Evolutionary conservation across 2,329 filamentous ascomycete genomes (phyloP).

Genomic region (Fusarium xylarioides): DNA sequence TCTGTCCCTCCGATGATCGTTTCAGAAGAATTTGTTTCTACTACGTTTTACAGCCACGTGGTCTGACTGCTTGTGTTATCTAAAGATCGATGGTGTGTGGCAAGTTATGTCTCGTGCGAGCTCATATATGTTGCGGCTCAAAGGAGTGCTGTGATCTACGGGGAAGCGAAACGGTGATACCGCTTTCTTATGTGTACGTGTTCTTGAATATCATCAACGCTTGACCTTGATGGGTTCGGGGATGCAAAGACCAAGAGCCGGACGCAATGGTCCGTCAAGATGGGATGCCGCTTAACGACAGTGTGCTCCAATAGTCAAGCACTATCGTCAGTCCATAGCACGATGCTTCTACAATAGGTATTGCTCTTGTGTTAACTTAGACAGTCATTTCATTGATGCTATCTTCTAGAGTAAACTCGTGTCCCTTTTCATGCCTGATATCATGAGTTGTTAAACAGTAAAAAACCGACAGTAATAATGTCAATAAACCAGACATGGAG

Average conservation of each 20-base stretch:
- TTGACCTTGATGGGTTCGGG: not conserved
- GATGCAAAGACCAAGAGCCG: not conserved
- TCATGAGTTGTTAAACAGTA: conserved; percentile 12
- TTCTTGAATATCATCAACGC: not conserved
- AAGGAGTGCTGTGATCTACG: not conserved
- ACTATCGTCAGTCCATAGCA: not conserved
- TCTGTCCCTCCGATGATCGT: conserved; percentile 14
- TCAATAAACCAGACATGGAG: not conserved
- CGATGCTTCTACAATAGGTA: not conserved
- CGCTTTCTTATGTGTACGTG: not conserved
- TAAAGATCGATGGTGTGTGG: not conserved
- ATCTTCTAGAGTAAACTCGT: conserved; percentile 7
- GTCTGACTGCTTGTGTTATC: not conserved
- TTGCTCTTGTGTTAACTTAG: not conserved
- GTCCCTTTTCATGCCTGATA: conserved; percentile 14
- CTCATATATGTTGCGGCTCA: not conserved
- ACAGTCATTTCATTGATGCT: conserved; percentile 22
- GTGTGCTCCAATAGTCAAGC: not conserved
- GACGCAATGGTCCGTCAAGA: not conserved
- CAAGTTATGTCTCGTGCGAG: not conserved
- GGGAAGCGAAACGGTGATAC: not conserved
- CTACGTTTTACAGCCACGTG: conserved; percentile 28
- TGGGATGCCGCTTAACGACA: not conserved
- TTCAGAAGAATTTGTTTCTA: conserved; percentile 2
- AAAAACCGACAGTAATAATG: not conserved